phyloP scores from a whole-genome alignment of 169 alveolate genomes.

The Plasmodium blacklocki region DNA sequence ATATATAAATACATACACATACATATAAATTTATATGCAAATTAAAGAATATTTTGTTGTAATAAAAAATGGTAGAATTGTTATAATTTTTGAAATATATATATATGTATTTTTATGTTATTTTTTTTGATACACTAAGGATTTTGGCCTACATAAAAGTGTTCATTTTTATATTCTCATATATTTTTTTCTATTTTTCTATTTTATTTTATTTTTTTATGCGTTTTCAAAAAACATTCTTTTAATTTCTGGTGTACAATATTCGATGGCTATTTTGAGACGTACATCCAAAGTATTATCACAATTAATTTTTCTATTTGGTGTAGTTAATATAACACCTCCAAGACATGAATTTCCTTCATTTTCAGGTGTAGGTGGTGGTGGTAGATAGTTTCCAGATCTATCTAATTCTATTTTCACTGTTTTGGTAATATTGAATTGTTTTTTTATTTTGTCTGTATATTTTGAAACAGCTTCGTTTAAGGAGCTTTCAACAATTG shows the following conservation, averaged over 20 bases:
- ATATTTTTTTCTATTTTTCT: neutral
- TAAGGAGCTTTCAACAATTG: conserved; percentile 86
- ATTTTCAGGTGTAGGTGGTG: conserved; percentile 82
- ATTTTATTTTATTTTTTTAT: conserved; percentile 7
- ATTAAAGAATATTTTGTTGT: no score
- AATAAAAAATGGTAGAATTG: no score
- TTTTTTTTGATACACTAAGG: no score
- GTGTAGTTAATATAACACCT: conserved; percentile 86
- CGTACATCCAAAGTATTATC: conserved; percentile 86
- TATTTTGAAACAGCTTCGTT: conserved; percentile 86
- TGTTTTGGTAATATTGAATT: conserved; percentile 82
- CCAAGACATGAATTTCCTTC: conserved; percentile 82
- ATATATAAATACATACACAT: no score
- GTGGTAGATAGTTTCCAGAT: conserved; percentile 84
- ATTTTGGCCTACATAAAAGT: neutral
- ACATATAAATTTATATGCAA: no score
- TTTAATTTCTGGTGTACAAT: conserved; percentile 86
- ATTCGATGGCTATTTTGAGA: conserved; percentile 83
- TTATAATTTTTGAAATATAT: no score
- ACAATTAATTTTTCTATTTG: conserved; percentile 87
- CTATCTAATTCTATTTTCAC: conserved; percentile 87
- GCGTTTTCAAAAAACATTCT: conserved; percentile 81
- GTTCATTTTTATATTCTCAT: neutral
- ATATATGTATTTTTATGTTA: no score
- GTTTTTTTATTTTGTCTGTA: conserved; percentile 81